These are phyloP conservation scores for Ustanciosporium gigantosporum DNA, from an alignment of 1,284 basidiomycete species.

Conservation along the genomic window DNA sequence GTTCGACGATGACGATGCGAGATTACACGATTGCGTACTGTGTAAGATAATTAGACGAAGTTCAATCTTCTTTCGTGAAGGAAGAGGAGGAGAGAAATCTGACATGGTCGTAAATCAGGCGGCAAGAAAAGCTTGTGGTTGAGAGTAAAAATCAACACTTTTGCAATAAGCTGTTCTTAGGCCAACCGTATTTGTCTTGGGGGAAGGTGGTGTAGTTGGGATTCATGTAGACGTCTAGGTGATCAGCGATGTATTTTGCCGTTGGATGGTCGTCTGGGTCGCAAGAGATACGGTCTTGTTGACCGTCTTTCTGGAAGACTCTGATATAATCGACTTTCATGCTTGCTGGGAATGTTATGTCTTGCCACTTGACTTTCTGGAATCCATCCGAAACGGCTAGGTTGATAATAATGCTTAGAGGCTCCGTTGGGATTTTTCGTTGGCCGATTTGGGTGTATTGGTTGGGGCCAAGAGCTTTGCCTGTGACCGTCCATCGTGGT, in stretches of 20 bases:
- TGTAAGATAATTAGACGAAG: too few relatives aligned
- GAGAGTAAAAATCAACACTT: too few relatives aligned
- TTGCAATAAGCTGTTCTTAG: conserved; percentile 40
- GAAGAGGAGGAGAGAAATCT: too few relatives aligned
- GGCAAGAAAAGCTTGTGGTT: too few relatives aligned
- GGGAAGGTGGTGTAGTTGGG: conserved; percentile 27
- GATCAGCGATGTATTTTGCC: conserved; percentile 49
- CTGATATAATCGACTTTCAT: conserved; percentile 54
- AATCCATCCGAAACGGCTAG: conserved; percentile 51
- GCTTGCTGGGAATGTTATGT: conserved; percentile 62
- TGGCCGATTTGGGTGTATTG: conserved; percentile 37
- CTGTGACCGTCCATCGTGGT: conserved; percentile 48
- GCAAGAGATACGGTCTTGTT: conserved; percentile 35
- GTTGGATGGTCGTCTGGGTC: conserved; percentile 56
- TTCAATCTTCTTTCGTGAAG: too few relatives aligned
- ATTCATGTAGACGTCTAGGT: conserved; percentile 55
- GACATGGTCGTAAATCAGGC: too few relatives aligned
- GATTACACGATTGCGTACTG: too few relatives aligned
- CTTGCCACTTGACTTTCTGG: conserved; percentile 31
- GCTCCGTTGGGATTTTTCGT: conserved; percentile 49
- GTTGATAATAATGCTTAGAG: conserved; percentile 50
- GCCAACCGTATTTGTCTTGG: conserved; percentile 33
- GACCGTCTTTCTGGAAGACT: conserved; percentile 48
- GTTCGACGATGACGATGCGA: too few relatives aligned
- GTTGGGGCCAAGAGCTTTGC: conserved; percentile 19